Conservation (phyloP, 257 asterid species). For the Solanum sejunctum region DNA sequence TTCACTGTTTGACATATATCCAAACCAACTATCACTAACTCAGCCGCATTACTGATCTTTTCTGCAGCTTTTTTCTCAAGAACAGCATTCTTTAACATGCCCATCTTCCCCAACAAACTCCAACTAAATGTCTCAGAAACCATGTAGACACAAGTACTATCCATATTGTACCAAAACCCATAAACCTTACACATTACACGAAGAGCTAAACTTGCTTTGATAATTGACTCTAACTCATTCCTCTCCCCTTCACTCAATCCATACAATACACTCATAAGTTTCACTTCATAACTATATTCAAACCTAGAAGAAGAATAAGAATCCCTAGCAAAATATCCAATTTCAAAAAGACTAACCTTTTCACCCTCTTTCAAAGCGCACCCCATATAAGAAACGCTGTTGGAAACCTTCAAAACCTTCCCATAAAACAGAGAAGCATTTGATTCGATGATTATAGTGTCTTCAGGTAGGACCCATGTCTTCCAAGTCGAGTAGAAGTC, state of each 20-base stretch:
- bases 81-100: slow-evolving; percentile 1
- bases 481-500: slow-evolving; percentile 57
- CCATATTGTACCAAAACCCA: slow-evolving; percentile 69
- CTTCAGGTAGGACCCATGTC: slow-evolving; percentile 55
- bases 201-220: slow-evolving; percentile 25
- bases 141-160: slow-evolving; percentile 38
- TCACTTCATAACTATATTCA: slow-evolving; percentile 44
- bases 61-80: slow-evolving; percentile 11
- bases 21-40: slow-evolving; percentile 38
- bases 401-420: not conserved
- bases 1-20: slow-evolving; percentile 53
- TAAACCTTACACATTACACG: slow-evolving; percentile 39
- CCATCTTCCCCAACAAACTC: slow-evolving; percentile 9
- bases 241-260: slow-evolving; percentile 36
- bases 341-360: slow-evolving; percentile 38
- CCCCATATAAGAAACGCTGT: slow-evolving; percentile 2
- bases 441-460: slow-evolving; percentile 22
- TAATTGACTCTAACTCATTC: slow-evolving; percentile 20
- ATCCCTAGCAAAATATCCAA: slow-evolving; percentile 24
- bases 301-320: not conserved
- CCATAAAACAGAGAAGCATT: slow-evolving; percentile 16
- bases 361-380: slow-evolving; percentile 34
- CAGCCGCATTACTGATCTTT: slow-evolving; percentile 13
- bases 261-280: slow-evolving; percentile 35
- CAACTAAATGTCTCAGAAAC: slow-evolving; percentile 38